phyloP scores from a whole-genome alignment of 495 filamentous ascomycete species.

The Penicillium mononematosum region DNA sequence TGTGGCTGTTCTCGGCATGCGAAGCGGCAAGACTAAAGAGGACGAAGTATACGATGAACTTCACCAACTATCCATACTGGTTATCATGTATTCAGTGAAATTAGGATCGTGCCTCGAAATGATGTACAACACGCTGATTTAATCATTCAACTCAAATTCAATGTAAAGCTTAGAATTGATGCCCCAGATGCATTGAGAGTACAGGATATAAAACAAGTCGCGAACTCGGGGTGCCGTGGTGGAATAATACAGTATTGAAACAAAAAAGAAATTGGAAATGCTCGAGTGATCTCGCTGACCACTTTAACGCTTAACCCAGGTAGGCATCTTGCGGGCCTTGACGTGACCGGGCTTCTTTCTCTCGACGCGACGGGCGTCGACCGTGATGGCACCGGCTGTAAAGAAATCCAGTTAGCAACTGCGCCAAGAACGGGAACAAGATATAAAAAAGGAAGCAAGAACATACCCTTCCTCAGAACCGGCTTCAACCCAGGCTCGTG shows the following conservation, averaged over 20 bases:
- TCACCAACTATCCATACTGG: not conserved
- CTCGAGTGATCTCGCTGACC: conserved; percentile 4
- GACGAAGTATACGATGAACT: not conserved
- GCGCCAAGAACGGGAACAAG: conserved; percentile 12
- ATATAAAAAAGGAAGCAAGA: conserved; percentile 6
- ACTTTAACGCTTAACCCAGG: conserved; percentile 83
- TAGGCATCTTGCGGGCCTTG: conserved; percentile 96
- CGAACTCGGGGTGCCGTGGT: conserved; percentile 25
- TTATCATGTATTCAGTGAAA: not conserved
- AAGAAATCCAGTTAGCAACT: conserved; percentile 25
- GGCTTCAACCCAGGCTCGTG: conserved; percentile 92
- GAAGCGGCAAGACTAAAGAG: not conserved
- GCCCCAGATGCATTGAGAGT: conserved; percentile 37
- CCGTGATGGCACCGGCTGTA: conserved; percentile 84
- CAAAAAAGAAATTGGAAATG: conserved; percentile 16
- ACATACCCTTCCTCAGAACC: conserved; percentile 81
- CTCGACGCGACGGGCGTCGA: conserved; percentile 89
- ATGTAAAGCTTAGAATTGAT: conserved; percentile 19
- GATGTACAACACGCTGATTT: not conserved
- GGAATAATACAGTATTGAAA: conserved; percentile 33
- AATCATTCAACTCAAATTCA: conserved; percentile 5
- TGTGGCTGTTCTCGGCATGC: not conserved
- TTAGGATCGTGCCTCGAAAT: not conserved
- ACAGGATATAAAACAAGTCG: conserved; percentile 36
- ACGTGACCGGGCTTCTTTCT: conserved; percentile 96